A percentile compares a stretch with the other conserved stretches of the same genome.
phyloP scores from a whole-genome alignment of 805 yeast genomes.

The Myxozyma nipponensis region DNA sequence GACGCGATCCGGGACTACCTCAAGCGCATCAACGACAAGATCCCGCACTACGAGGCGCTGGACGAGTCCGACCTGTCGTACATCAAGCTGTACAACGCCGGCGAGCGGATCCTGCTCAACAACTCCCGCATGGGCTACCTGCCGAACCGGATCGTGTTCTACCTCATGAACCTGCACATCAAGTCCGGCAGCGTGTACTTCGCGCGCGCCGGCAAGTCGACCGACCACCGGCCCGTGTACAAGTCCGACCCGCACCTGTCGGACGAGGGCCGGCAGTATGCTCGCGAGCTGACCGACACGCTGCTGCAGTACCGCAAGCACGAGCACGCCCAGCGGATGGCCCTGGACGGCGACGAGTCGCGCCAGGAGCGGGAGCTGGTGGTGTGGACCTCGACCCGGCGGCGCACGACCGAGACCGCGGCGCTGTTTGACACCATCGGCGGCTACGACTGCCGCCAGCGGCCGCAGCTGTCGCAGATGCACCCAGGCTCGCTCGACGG shows the following conservation, averaged over 20 bases:
- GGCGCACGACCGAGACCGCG: conserved; percentile 78
- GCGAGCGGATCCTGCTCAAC: conserved; percentile 75
- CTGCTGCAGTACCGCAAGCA: conserved; percentile 41
- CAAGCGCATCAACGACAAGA: conserved; percentile 62
- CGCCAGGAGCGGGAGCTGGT: conserved; percentile 45
- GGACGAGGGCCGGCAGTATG: conserved; percentile 65
- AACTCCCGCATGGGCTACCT: conserved; percentile 83
- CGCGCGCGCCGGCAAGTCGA: conserved; percentile 51
- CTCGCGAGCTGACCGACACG: conserved; percentile 59
- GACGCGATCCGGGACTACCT: conserved; percentile 75
- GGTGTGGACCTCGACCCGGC: conserved; percentile 94
- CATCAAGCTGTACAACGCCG: conserved; percentile 86
- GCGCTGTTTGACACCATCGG: conserved; percentile 54
- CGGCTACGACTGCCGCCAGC: conserved; percentile 64
- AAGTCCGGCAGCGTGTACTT: conserved; percentile 88
- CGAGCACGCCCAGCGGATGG: conserved; percentile 12
- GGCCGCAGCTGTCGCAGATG: conserved; percentile 80
- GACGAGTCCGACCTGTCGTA: conserved; percentile 55
- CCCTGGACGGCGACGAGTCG: not conserved
- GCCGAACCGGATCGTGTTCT: conserved; percentile 85
- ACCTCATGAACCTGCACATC: conserved; percentile 83
- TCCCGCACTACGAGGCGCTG: conserved; percentile 71
- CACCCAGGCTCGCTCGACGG: conserved; percentile 87
- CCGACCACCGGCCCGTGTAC: conserved; percentile 53
- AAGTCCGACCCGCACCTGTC: conserved; percentile 79